These are phyloP conservation scores for Trypanosoma brucei DNA, from an alignment of 208 protist species.

Conservation along the genomic window DNA sequence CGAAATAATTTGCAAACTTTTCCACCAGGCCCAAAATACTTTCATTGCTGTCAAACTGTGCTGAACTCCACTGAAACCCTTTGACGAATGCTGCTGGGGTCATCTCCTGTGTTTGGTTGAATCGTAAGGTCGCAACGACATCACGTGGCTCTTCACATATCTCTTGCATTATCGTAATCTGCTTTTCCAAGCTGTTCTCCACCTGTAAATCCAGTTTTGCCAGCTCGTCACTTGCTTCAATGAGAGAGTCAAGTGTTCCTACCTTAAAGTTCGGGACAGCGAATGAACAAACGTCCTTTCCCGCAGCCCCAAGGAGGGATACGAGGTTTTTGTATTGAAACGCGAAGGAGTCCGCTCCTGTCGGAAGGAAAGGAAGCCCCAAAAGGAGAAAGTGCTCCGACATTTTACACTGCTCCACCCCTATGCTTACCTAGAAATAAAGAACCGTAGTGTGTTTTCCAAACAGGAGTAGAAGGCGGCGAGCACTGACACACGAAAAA, in stretches of 20 bases:
- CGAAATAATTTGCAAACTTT: conserved; percentile 63
- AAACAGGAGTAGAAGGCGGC: too few species aligned
- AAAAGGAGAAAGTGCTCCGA: conserved; percentile 77
- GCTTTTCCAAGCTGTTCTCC: conserved; percentile 72
- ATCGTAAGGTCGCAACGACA: conserved; percentile 73
- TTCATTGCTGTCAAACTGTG: conserved; percentile 83
- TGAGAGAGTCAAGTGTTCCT: conserved; percentile 86
- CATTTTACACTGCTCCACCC: conserved; percentile 28
- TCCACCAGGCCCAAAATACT: conserved; percentile 69
- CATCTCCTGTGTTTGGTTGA: conserved; percentile 86
- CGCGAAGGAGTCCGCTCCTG: conserved; percentile 53
- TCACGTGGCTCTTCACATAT: conserved; percentile 65
- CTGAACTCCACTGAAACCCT: conserved; percentile 80
- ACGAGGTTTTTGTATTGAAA: conserved; percentile 77
- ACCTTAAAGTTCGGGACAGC: conserved; percentile 73
- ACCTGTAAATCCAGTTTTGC: conserved; percentile 71
- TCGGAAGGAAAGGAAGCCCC: conserved; percentile 66
- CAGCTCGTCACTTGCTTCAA: conserved; percentile 88
- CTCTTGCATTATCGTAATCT: conserved; percentile 82
- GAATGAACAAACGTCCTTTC: conserved; percentile 73
- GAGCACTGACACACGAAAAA: too few species aligned
- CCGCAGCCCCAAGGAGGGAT: conserved; percentile 56
- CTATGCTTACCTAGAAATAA: background rate
- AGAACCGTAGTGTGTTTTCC: too few species aligned
- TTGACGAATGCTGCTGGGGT: conserved; percentile 80